Base-by-base conservation (phyloP, 129 eudicot species). In the Calendula officinalis region DNA sequence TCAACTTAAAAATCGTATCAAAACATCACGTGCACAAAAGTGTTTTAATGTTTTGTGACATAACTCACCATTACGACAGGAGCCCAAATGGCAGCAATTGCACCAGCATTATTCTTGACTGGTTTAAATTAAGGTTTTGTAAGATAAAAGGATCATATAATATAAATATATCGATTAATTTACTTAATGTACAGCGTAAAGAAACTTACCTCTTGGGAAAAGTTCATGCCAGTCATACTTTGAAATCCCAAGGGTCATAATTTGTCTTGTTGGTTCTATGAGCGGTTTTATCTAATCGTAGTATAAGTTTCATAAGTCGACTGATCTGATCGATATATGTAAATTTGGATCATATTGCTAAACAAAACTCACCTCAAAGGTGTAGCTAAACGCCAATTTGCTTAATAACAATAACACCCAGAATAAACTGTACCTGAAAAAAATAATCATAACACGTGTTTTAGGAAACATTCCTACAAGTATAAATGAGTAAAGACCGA, bases 61-160 rank as follows among this genome's bases (percentile, higher is more conserved):
- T 30, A 33, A 80, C 98, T 84, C 80, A 92, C 98, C 56, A 92
- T 77, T 43, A 92, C 66, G 61, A 92, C 86, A 0, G 98, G 98
- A 62, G 95, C 74, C 98, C 98, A 92, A 34, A 92, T 80, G 56
- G 98, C 98, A 30, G 80, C 88, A 66, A 92, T 74, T 56, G 96
- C 98, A 53, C 96, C 96, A 64, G 89, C 91, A 69, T 92, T 92
- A 60, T 80, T 88, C 88, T 92, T 76, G 44, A 88, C 98, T 92
- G 83, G 62, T 68, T 72, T 51, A 66, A 56, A 64, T 47, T 51
- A 12, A 48, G 7, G 15, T 40, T 59, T 55, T 16, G 59, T 79
- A 40, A 82, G 81, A 67, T 52, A 49, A 70, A 37, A 9, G 61
- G 53, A 65, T 22, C 64, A 36, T 53, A 66, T 45, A 1, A 62